Percentiles rank a stretch among this genome's conserved stretches.
Conservation (phyloP, 208 protist genomes). For the Leptomonas seymouri region DNA sequence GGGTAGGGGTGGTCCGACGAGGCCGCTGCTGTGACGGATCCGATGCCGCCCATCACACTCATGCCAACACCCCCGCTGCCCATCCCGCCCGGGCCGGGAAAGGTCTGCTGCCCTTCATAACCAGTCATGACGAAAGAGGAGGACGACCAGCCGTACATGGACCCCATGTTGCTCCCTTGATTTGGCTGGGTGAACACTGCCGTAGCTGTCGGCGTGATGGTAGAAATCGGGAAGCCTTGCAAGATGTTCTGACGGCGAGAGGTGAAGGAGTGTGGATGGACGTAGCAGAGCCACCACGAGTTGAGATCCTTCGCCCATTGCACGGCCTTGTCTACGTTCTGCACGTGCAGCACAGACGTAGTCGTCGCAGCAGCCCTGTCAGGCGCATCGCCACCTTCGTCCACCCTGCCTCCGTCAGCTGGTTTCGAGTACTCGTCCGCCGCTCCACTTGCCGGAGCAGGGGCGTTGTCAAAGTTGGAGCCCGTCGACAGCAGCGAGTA, state of each 20-base stretch:
- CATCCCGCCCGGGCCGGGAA: background rate
- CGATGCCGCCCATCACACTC: background rate
- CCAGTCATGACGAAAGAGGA: constrained; percentile 4
- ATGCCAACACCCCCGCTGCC: constrained; percentile 2
- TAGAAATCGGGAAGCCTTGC: constrained; percentile 5
- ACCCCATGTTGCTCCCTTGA: constrained; percentile 9
- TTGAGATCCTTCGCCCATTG: constrained; percentile 35
- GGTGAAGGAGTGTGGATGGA: constrained; percentile 33
- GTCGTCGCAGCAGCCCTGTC: background rate
- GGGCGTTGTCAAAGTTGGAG: background rate
- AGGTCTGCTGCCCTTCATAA: background rate
- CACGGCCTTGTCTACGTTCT: constrained; percentile 16
- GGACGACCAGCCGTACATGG: constrained; percentile 16
- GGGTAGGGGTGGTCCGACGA: constrained; percentile 1
- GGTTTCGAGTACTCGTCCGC: background rate
- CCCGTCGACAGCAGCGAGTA: background rate
- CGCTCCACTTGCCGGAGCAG: background rate
- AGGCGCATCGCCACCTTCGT: no score
- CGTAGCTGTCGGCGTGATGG: background rate
- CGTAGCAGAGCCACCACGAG: constrained; percentile 39
- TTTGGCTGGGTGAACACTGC: background rate
- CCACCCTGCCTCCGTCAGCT: background rate
- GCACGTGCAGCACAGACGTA: constrained; percentile 3
- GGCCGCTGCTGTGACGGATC: background rate
- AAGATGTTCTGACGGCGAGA: constrained; percentile 30